Evolutionary conservation across 371 early-diverging fungal genomes (phyloP), one percentile per base, ranked within the genome.

Genomic region (Actinomucor elegans): DNA sequence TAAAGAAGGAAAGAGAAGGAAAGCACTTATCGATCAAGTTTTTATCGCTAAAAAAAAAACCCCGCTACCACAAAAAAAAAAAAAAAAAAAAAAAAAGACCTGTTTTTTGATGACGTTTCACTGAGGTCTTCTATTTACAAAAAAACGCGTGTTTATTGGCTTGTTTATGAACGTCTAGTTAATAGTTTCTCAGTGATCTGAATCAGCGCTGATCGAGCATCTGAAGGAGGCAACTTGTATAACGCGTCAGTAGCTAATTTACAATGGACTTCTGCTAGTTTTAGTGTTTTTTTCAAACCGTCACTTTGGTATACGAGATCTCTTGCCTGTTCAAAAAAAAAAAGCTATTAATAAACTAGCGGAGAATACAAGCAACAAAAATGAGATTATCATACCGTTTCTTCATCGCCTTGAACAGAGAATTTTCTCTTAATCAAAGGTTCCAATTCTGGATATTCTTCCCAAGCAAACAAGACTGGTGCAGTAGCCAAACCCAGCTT

Each of bases 381-480:
- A n/a, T n/a, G n/a, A n/a, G n/a, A n/a, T n/a, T n/a, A n/a, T n/a
- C n/a, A n/a, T 50, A 50, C 50, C 50, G 20, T 17, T 31, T 50
- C 50, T 21, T 50, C 50, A 5, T 50, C 50, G 6, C 50, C 89
- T 27, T 78, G 63, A 9, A 73, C 47, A 12, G 75, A 56, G 64
- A 97, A 97, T 56, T 90, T 88, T 32, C 97, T 89, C 43, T 91
- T 88, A 41, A 96, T 92, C 41, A 94, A 65, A 8, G 86, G 86
- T 5, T 86, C 88, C 34, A 97, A 69, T 61, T 92, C 90, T 0
- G 96, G 91, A 59, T 76, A 92, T 67, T 92, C 87, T 54, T 94
- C 90, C 77, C 92, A 91, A 3, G 98, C 96, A 70, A 88, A 96
- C 32, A 97, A 71, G 1, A 97, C 94, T 0, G 98, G 98, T 3